Conservation (phyloP, 176 grass and related monocot genomes). For the Rhynchospora tenuis region DNA sequence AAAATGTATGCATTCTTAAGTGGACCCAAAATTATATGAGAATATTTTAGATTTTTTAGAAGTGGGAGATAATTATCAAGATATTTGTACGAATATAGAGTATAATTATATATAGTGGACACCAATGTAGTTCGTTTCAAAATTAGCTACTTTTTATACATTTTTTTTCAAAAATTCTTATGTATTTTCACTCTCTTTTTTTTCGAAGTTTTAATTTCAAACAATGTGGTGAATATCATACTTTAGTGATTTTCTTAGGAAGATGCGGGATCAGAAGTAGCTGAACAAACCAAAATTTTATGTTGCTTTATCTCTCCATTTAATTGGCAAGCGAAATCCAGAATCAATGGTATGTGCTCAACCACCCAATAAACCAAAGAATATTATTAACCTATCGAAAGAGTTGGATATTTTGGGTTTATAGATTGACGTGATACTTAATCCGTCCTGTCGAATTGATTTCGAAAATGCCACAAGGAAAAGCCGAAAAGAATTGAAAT, state of each 20-base stretch:
- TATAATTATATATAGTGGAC: neutral
- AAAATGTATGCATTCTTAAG: too few species aligned
- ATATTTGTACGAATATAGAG: neutral
- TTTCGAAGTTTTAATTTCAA: neutral
- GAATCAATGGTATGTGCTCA: conserved; percentile 8
- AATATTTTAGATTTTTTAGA: too few species aligned
- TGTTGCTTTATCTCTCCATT: conserved; percentile 1
- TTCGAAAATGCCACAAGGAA: too few species aligned
- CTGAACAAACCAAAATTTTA: conserved; percentile 22
- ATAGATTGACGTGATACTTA: too few species aligned
- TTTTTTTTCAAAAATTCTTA: neutral
- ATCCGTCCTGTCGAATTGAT: too few species aligned
- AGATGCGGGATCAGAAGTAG: neutral
- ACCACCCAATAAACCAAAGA: conserved; percentile 2
- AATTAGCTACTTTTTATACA: neutral
- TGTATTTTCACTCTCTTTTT: neutral
- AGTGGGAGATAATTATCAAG: too few species aligned
- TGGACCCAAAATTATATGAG: too few species aligned
- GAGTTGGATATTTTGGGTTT: neutral
- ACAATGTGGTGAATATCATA: neutral
- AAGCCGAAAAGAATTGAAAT: too few species aligned
- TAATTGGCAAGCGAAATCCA: neutral
- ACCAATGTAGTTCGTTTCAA: too few species aligned
- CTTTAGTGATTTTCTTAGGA: neutral
- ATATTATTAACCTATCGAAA: neutral